These are phyloP conservation scores for Penicillium sclerotigenum DNA, from an alignment of 2,329 filamentous ascomycete species.

Conservation along the genomic window DNA sequence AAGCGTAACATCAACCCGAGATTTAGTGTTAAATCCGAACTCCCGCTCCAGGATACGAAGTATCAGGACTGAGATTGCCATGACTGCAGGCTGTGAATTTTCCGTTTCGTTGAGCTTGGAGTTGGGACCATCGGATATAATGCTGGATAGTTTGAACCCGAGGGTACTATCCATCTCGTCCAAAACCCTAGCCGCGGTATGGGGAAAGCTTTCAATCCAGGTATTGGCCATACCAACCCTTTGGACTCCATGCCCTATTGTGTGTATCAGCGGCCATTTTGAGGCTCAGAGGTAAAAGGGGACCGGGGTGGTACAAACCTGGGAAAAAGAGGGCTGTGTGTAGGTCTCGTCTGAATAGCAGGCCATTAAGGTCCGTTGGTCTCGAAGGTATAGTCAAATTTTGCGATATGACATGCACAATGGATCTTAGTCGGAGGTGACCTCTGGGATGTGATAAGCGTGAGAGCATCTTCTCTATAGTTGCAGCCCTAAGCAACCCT, in stretches of 20 bases:
- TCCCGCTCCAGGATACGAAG: constrained; percentile 81
- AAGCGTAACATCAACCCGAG: constrained; percentile 75
- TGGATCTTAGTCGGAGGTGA: background rate
- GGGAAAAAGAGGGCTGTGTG: constrained; percentile 50
- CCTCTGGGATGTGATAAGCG: background rate
- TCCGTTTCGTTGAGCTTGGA: constrained; percentile 73
- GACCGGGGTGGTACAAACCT: constrained; percentile 27
- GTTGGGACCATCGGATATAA: constrained; percentile 78
- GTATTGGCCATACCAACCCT: constrained; percentile 81
- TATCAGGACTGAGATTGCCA: constrained; percentile 90
- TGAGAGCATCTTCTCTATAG: constrained; percentile 23
- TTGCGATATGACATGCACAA: background rate
- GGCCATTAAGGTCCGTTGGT: background rate
- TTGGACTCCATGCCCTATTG: constrained; percentile 78
- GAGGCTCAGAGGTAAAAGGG: background rate
- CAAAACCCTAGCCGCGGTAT: constrained; percentile 69
- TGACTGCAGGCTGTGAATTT: constrained; percentile 91
- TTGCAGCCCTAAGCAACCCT: constrained; percentile 14
- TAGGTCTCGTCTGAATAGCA: constrained; percentile 18
- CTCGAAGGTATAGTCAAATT: background rate
- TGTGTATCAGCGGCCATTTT: constrained; percentile 12
- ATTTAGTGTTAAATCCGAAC: constrained; percentile 69
- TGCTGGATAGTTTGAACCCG: constrained; percentile 68
- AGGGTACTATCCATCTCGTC: constrained; percentile 81
- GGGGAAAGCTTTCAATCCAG: constrained; percentile 83